phyloP scores from a whole-genome alignment of 1,139 yeast species.

The Saccharomyces hybrid region DNA sequence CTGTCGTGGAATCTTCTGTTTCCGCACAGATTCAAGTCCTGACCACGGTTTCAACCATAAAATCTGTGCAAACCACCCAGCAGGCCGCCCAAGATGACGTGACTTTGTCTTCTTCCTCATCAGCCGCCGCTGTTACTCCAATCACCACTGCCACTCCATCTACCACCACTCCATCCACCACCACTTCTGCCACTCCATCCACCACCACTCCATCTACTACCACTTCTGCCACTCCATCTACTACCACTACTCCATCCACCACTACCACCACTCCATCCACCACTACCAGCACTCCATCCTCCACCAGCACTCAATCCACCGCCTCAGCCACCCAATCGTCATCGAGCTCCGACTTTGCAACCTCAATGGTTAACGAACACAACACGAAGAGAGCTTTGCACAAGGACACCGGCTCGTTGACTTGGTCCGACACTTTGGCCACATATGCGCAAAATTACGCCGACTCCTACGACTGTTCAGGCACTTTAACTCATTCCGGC shows the following conservation, averaged over 20 bases:
- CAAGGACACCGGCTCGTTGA: conserved; percentile 42
- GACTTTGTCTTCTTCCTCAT: conserved; percentile 4
- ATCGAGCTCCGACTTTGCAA: conserved; percentile 27
- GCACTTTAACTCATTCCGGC: conserved; percentile 51
- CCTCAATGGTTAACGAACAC: conserved; percentile 43
- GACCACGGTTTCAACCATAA: background rate
- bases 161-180: conserved; percentile 13
- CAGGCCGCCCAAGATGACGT: background rate
- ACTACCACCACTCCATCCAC: conserved; percentile 18
- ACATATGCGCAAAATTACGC: conserved; percentile 44
- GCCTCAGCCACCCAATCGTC: conserved; percentile 16
- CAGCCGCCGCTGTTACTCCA: conserved; percentile 1
- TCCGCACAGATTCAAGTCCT: background rate
- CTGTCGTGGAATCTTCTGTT: background rate
- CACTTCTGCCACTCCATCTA: conserved; percentile 9
- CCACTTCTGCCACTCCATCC: conserved; percentile 9
- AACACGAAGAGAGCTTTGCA: conserved; percentile 49
- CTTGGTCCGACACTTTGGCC: conserved; percentile 42
- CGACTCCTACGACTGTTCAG: conserved; percentile 42
- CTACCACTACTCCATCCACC: conserved; percentile 4
- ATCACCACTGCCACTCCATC: conserved; percentile 11
- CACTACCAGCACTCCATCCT: conserved; percentile 10
- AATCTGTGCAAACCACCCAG: background rate
- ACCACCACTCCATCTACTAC: conserved; percentile 19
- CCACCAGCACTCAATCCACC: conserved; percentile 13